These are phyloP conservation scores for Magnaporthiopsis incrustans DNA, from an alignment of 2,329 filamentous ascomycete genomes.

Conservation along the genomic window DNA sequence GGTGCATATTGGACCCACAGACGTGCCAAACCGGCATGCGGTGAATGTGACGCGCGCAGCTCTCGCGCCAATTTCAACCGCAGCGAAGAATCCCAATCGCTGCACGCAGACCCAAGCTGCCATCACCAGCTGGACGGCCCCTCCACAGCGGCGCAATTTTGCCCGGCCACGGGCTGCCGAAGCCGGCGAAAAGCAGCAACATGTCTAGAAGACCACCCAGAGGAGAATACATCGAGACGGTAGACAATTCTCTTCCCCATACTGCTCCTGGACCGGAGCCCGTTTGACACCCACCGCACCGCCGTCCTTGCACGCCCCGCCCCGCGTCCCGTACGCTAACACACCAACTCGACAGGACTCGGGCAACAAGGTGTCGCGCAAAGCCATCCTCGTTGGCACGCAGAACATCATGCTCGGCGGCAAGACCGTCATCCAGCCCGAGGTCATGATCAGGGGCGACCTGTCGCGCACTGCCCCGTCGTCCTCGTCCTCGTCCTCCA, in stretches of 20 bases:
- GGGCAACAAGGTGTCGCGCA: constrained; percentile 95
- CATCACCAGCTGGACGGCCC: too few species aligned
- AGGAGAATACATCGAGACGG: constrained; percentile 95
- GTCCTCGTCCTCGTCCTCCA: constrained; percentile 29
- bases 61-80: not conserved
- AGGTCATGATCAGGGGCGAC: constrained; percentile 90
- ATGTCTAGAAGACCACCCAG: constrained; percentile 75
- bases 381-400: constrained; percentile 84
- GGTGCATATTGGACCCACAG: not conserved
- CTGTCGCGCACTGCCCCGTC: constrained; percentile 54
- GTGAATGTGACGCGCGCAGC: not conserved
- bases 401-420: constrained; percentile 97
- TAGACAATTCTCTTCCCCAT: constrained; percentile 31
- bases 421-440: constrained; percentile 90
- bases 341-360: constrained; percentile 59
- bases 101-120: too few species aligned
- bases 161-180: not conserved
- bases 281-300: not conserved
- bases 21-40: not conserved
- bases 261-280: not conserved
- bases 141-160: not conserved
- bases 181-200: constrained; percentile 15
- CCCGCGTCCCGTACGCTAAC: not conserved
- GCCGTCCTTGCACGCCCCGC: not conserved
- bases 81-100: not conserved